Percentiles rank a stretch among this genome's conserved stretches.
phyloP scores from a whole-genome alignment of 2,329 filamentous ascomycete genomes.

The Chrysoporthe deuterocubensis region DNA sequence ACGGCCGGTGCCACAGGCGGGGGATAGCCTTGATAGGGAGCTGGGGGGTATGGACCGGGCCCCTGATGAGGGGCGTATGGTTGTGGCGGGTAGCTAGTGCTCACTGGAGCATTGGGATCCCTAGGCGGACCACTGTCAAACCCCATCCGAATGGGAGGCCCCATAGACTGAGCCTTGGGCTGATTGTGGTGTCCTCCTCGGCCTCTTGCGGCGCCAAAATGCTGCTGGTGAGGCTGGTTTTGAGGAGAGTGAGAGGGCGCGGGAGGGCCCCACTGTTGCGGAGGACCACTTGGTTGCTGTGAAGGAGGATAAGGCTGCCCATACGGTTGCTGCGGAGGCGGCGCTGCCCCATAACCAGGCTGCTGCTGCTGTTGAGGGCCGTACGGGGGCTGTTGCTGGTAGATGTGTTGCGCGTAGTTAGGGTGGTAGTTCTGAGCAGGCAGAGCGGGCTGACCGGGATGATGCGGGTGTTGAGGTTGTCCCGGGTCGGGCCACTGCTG shows the following conservation, averaged over 20 bases:
- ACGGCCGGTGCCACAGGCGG: slow-evolving; percentile 39
- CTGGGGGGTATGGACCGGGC: slow-evolving; percentile 32
- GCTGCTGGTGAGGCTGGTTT: slow-evolving; percentile 41
- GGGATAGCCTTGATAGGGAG: slow-evolving; percentile 45
- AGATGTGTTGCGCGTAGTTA: slow-evolving; percentile 61
- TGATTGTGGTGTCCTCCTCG: slow-evolving; percentile 46
- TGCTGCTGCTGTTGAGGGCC: slow-evolving; percentile 38
- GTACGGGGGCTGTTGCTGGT: slow-evolving; percentile 40
- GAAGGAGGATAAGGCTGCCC: slow-evolving; percentile 39
- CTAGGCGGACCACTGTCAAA: slow-evolving; percentile 47
- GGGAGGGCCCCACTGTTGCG: slow-evolving; percentile 48
- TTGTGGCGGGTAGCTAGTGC: slow-evolving; percentile 46
- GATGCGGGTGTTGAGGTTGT: slow-evolving; percentile 41
- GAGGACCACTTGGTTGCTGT: slow-evolving; percentile 39
- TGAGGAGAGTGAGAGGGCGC: slow-evolving; percentile 36
- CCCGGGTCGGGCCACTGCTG: slow-evolving; percentile 49
- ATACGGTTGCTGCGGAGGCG: slow-evolving; percentile 37
- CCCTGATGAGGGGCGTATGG: slow-evolving; percentile 38
- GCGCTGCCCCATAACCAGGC: slow-evolving; percentile 35
- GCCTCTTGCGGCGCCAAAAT: slow-evolving; percentile 48
- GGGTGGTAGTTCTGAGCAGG: slow-evolving; percentile 61
- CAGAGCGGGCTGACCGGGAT: slow-evolving; percentile 51
- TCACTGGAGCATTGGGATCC: slow-evolving; percentile 52
- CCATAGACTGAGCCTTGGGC: slow-evolving; percentile 49
- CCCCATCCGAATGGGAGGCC: slow-evolving; percentile 58